Conservation (phyloP, 176 grass and related monocot species). For the Phoenix dactylifera region DNA sequence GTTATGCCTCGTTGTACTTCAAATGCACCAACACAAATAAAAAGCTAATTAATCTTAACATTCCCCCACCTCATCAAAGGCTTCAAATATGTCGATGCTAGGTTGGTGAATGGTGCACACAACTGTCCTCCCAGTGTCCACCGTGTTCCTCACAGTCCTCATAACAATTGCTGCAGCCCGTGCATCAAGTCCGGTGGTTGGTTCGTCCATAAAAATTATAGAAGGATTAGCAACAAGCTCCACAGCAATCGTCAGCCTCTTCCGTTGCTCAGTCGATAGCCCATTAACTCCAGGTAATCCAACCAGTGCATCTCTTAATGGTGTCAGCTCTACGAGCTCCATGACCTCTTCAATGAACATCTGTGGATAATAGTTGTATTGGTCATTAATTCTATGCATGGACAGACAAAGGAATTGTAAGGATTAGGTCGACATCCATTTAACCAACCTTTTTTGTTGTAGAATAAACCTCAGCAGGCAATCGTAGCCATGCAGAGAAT, state of each 20-base stretch:
- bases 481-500: constrained; percentile 88
- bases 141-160: constrained; percentile 84
- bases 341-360: constrained; percentile 81
- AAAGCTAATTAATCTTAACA: not conserved
- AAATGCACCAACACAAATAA: not conserved
- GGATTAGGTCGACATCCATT: too few relatives aligned
- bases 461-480: constrained; percentile 64
- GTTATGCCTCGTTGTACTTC: not conserved
- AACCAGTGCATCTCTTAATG: constrained; percentile 55
- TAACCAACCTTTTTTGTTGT: constrained; percentile 51
- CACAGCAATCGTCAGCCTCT: constrained; percentile 81
- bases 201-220: constrained; percentile 91
- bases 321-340: constrained; percentile 79
- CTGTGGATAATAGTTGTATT: constrained; percentile 18
- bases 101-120: constrained; percentile 95
- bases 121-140: constrained; percentile 75
- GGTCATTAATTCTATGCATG: too few relatives aligned
- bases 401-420: too few relatives aligned
- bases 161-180: constrained; percentile 88
- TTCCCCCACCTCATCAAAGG: constrained; percentile 72
- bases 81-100: constrained; percentile 97
- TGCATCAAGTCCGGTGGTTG: constrained; percentile 83
- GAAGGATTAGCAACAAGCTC: constrained; percentile 90
- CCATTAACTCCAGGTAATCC: constrained; percentile 76
- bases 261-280: constrained; percentile 80